Percentiles rank a stretch among this genome's conserved stretches.
Conservation (phyloP, 305 asterid genomes). For the Fraxinus xanthoxyloides region DNA sequence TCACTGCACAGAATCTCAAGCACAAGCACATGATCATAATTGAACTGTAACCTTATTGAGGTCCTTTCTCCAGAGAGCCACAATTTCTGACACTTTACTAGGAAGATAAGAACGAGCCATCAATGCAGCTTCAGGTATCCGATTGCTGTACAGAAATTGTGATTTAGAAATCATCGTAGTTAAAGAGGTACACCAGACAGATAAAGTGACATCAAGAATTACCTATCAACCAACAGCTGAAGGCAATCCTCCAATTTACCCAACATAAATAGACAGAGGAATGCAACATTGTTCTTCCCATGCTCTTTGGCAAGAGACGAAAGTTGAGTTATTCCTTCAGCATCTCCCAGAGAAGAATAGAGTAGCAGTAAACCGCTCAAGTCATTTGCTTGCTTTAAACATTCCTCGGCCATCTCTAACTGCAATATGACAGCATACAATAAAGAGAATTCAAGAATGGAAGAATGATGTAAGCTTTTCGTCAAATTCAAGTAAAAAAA, state of each 20-base stretch:
- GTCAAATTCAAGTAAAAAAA: background rate
- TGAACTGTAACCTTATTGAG: conserved; percentile 60
- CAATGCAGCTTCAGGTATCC: conserved; percentile 99
- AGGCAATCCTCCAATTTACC: conserved; percentile 87
- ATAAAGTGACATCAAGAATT: conserved; percentile 14
- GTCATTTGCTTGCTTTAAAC: conserved; percentile 88
- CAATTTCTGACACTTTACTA: conserved; percentile 95
- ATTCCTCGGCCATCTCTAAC: conserved; percentile 90
- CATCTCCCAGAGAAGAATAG: conserved; percentile 80
- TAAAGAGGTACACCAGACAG: conserved; percentile 23
- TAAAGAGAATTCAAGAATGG: conserved; percentile 1
- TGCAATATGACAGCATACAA: conserved; percentile 34
- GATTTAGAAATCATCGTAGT: conserved; percentile 19
- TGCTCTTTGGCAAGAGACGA: conserved; percentile 69
- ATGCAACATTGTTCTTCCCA: conserved; percentile 88
- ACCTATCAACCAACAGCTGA: conserved; percentile 83
- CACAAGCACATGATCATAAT: conserved; percentile 9
- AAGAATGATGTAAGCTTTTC: background rate
- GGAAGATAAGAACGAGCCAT: conserved; percentile 99
- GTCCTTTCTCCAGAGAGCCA: conserved; percentile 90
- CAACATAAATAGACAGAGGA: conserved; percentile 72
- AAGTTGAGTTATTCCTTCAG: conserved; percentile 68
- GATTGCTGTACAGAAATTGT: conserved; percentile 58
- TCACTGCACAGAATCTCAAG: background rate
- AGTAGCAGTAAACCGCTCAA: conserved; percentile 80